Base-by-base conservation (phyloP, 2,329 filamentous ascomycete species). In the Celoporthe dispersa region DNA sequence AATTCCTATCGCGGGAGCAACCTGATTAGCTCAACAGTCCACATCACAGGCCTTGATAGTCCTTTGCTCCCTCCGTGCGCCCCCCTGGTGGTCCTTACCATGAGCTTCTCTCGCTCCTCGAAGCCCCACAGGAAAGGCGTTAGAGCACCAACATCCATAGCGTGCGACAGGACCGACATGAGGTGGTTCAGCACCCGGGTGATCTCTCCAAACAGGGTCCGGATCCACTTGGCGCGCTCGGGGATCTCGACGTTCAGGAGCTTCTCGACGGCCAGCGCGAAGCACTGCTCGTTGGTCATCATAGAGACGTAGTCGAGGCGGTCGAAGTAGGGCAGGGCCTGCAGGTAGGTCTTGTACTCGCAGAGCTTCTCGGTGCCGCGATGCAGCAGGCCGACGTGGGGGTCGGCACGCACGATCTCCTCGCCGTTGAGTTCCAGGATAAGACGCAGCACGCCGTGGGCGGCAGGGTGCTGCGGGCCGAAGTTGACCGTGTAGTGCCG, bases 231-330 rank as follows among this genome's bases (percentile, higher is more conserved):
- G 77, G 96, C 96, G 78, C 96, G 88, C 74, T 96, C 92, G 33
- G 96, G 96, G 73, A 99, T 93, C 81, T 99, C 97, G 74, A 99
- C 87, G 82, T 99, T 99, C 77, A 99, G 86, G 72, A 99, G 88
- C 87, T 99, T 99, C 88, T 99, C 96, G 68, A 98, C 95, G 28
- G 94, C 96, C 75, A 99, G 88, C 51, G 94, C 90, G 83, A 94
- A 99, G 80, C 94, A 97, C 84, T 99, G 96, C 87, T 99, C 96
- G 83, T 99, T 99, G 78, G 96, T 99, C 96, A 99, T 99, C 97
- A 99, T 99, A 78, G 94, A 98, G 76, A 98, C 94, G 82, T 99
- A 99, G 84, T 99, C 96, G 81, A 99, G 87, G 76, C 96, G 94
- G 84, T 99, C 96, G 81, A 99, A 99, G 86, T 99, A 99, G 69